phyloP scores from a whole-genome alignment of 106 monocot genomes.

The Platanthera zijinensis region DNA sequence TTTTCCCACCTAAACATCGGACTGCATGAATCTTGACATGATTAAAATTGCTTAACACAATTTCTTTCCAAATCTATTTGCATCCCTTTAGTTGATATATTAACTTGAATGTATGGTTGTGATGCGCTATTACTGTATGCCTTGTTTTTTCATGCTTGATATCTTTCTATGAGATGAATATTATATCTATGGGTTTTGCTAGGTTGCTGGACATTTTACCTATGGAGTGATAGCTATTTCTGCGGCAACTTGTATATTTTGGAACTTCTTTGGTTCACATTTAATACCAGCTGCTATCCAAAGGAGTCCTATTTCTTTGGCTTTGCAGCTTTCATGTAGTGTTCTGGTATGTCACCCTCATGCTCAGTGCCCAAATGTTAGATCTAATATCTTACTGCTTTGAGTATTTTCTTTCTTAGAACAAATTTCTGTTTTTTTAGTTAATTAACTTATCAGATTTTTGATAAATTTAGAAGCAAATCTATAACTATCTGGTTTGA shows the following conservation, averaged over 20 bases:
- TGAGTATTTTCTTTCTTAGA: not conserved
- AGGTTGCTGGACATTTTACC: constrained; percentile 96
- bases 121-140: not conserved
- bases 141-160: not conserved
- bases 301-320: constrained; percentile 73
- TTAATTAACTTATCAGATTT: not conserved
- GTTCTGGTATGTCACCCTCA: constrained; percentile 59
- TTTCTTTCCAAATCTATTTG: not conserved
- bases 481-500: not conserved
- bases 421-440: not conserved
- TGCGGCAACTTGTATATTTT: constrained; percentile 88
- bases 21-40: not conserved
- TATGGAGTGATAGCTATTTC: constrained; percentile 98
- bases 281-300: constrained; percentile 67
- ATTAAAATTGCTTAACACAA: not conserved
- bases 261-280: constrained; percentile 76
- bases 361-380: not conserved
- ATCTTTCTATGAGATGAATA: not conserved
- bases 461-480: not conserved
- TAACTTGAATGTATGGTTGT: not conserved
- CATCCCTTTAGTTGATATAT: not conserved
- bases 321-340: constrained; percentile 95
- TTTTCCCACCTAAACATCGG: no score
- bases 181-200: constrained; percentile 2
- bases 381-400: not conserved